Percentiles rank a stretch among this genome's conserved stretches.
Evolutionary conservation across 2,329 filamentous ascomycete species (phyloP).

Genomic region (Plenodomus lindquistii): DNA sequence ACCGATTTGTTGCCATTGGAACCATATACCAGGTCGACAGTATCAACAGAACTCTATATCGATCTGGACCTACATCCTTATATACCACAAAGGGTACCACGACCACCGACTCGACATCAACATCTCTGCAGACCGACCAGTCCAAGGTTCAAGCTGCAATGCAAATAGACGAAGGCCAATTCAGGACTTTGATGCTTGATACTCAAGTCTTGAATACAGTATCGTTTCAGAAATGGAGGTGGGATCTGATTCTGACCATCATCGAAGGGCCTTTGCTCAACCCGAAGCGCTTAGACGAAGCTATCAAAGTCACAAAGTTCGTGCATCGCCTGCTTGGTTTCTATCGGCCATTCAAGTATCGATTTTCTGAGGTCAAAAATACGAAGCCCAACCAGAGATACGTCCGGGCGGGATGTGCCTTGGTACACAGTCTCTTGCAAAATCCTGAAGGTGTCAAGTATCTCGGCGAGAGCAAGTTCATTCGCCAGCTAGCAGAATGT

Average conservation of each 20-base stretch:
- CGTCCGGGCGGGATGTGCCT: conserved; percentile 82
- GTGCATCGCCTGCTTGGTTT: conserved; percentile 94
- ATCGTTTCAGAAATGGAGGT: conserved; percentile 95
- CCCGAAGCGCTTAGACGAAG: conserved; percentile 89
- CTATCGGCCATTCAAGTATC: conserved; percentile 94
- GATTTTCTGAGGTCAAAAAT: conserved; percentile 87
- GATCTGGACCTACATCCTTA: conserved; percentile 62
- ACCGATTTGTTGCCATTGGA: conserved; percentile 78
- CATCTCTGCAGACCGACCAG: conserved; percentile 48
- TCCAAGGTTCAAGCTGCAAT: conserved; percentile 61
- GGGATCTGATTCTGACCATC: conserved; percentile 87
- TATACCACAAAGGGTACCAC: conserved; percentile 35
- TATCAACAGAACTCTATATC: conserved; percentile 88
- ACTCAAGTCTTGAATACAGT: conserved; percentile 86
- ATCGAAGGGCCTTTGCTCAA: conserved; percentile 92
- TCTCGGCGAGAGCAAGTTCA: conserved; percentile 85
- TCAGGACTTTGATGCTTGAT: conserved; percentile 68
- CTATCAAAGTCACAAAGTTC: conserved; percentile 92
- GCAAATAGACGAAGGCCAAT: conserved; percentile 66
- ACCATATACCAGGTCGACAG: conserved; percentile 98
- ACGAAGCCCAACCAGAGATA: conserved; percentile 94
- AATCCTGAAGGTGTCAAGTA: conserved; percentile 84
- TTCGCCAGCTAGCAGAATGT: conserved; percentile 93
- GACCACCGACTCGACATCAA: conserved; percentile 18
- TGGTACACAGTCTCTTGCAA: conserved; percentile 85